Evolutionary conservation across 768 basidiomycete genomes (phyloP).

Genomic region (Xanthoconium stramineum): DNA sequence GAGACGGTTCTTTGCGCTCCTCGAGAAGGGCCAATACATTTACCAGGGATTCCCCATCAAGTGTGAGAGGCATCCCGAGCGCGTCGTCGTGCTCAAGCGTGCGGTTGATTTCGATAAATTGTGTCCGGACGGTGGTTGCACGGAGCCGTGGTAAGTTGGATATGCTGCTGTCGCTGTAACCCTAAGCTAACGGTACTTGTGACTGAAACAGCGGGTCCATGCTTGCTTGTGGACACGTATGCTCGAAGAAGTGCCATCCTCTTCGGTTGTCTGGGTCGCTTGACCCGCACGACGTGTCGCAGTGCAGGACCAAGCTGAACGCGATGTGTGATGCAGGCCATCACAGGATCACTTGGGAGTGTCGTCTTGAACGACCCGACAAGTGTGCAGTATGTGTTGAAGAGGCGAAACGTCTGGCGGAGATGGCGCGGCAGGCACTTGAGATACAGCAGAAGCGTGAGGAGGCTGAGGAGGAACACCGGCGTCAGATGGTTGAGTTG

Average conservation of each 20-base stretch:
- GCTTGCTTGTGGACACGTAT: neutral
- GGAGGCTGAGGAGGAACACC: constrained; percentile 40
- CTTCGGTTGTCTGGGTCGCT: neutral
- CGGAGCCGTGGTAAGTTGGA: neutral
- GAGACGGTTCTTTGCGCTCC: constrained; percentile 44
- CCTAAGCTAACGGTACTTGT: neutral
- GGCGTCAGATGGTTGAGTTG: constrained; percentile 38
- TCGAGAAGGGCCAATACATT: constrained; percentile 43
- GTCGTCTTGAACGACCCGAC: neutral
- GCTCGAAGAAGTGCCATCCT: neutral
- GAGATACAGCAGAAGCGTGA: constrained; percentile 41
- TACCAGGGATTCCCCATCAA: constrained; percentile 57
- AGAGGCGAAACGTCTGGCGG: constrained; percentile 33
- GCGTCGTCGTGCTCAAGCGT: too few species aligned
- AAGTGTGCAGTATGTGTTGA: neutral
- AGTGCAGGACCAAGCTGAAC: neutral
- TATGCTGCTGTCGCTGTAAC: neutral
- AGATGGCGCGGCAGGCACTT: constrained; percentile 36
- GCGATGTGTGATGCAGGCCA: neutral
- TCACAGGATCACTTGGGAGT: neutral
- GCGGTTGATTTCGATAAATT: neutral
- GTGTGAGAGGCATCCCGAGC: constrained; percentile 53
- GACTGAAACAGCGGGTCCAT: neutral
- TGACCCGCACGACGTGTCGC: neutral
- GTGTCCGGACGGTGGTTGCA: neutral